Conservation (phyloP, 306 rosid genomes). For the Rosa lucieae region DNA sequence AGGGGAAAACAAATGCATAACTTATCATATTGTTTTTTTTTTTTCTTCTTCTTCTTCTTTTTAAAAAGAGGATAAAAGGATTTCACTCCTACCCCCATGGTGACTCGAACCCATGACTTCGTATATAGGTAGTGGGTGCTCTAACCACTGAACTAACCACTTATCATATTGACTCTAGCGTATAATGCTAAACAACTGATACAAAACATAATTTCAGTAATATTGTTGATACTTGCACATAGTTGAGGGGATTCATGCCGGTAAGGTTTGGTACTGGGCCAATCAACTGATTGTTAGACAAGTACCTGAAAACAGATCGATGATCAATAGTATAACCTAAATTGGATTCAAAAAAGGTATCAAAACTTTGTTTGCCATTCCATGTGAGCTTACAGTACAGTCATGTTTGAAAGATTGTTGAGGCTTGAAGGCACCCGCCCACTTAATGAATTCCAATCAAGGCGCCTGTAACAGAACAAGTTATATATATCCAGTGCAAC, state of each 20-base stretch:
- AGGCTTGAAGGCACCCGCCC: conserved; percentile 50
- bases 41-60: no score
- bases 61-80: no score
- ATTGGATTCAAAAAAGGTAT: conserved; percentile 15
- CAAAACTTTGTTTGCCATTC: neutral
- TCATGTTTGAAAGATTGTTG: conserved; percentile 39
- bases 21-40: neutral
- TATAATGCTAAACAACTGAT: neutral
- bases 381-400: conserved; percentile 46
- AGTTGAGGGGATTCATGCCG: no score
- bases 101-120: no score
- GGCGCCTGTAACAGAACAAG: conserved; percentile 45
- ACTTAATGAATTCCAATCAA: conserved; percentile 42
- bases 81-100: no score
- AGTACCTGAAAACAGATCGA: conserved; percentile 23
- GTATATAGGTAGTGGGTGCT: no score
- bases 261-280: neutral
- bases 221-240: neutral
- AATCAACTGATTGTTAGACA: conserved; percentile 16
- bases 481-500: conserved; percentile 13
- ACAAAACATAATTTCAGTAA: neutral
- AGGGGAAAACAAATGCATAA: neutral
- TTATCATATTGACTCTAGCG: neutral
- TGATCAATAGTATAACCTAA: neutral
- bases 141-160: no score